Evolutionary conservation across 2,329 filamentous ascomycete genomes (phyloP), one percentile per base, ranked within the genome.

Genomic region (Neocatenulostroma microsporum): DNA sequence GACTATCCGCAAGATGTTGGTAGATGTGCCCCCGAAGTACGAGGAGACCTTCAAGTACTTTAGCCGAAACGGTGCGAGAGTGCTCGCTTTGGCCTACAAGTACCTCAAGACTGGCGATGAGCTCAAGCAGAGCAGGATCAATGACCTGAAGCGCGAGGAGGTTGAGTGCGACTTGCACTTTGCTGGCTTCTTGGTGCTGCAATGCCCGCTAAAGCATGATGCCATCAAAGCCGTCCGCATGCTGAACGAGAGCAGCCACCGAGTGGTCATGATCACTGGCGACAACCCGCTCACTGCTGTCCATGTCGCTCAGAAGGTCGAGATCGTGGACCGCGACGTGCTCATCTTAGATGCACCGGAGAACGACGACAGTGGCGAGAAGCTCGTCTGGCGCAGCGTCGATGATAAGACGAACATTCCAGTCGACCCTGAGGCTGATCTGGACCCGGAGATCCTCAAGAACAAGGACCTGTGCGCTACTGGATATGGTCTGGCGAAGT

Each of bases 21-120:
- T 85, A 23, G 73, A 81, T 21, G 76, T 86, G 8, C 91, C 91
- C 6, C 72, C 78, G 1, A 78, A 94, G 57, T 98, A 98, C 55
- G 91, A 98, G 60, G 91, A 96, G 65, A 98, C 91, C 0, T 98
- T 80, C 76, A 98, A 96, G 64, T 86, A 94, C 66, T 98, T 96
- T 56, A 96, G 89, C 37, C 79, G 91, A 46, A 94, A 93, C 52
- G 91, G 91, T 50, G 93, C 87, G 28, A 84, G 91, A 68, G 91
- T 98, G 11, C 74, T 98, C 24, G 86, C 89, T 31, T 75, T 98
- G 27, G 91, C 84, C 24, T 96, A 93, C 70, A 95, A 95, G 69
- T 87, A 88, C 57, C 73, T 98, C 11, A 82, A 86, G 2, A 69
- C 73, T 3, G 86, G 93, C 28, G 73, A 77, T 24, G 91, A 98